Base-by-base conservation (phyloP, 2,329 filamentous ascomycete species). In the Trichoderma citrinoviride region DNA sequence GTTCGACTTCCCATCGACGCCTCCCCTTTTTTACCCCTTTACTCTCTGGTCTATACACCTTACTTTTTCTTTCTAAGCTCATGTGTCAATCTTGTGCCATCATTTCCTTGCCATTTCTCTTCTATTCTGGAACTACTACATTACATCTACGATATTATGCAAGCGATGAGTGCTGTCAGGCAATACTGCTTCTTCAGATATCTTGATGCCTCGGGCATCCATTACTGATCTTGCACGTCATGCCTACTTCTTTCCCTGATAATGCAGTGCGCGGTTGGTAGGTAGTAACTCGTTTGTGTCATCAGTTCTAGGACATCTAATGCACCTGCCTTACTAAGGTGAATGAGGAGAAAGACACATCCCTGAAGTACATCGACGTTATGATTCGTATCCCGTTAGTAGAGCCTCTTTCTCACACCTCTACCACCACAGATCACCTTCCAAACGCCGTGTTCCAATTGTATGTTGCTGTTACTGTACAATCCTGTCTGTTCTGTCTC, bases 1-100 rank as follows among this genome's bases (percentile, higher is more conserved):
- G 60, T 63, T 63, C 60, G 50, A 63, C 8, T 52, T 43, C 46
- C 14, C 21, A 14, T 54, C 40, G 50, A 23, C 6, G n/a, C n/a
- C n/a, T n/a, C n/a, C n/a, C n/a, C n/a, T n/a, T n/a, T n/a, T n/a
- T n/a, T n/a, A n/a, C n/a, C n/a, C n/a, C n/a, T n/a, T n/a, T n/a
- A n/a, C n/a, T n/a, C n/a, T n/a, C n/a, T n/a, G n/a, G n/a, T n/a
- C n/a, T n/a, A n/a, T n/a, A n/a, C n/a, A n/a, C 40, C 65, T 61
- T 57, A 47, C 27, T 62, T 50, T 64, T 58, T 56, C 10, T 17
- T 27, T 25, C 47, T 33, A 52, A 53, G 43, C 5, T 55, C 21
- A n/a, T 29, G 27, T 12, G 29, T 6, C 14, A 17, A 23, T 27
- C 14, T 10, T 29, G 5, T 29, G 27, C 27, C 27, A 3, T 52